Conservation (phyloP, 306 rosid genomes). For the Trifolium dubium region DNA sequence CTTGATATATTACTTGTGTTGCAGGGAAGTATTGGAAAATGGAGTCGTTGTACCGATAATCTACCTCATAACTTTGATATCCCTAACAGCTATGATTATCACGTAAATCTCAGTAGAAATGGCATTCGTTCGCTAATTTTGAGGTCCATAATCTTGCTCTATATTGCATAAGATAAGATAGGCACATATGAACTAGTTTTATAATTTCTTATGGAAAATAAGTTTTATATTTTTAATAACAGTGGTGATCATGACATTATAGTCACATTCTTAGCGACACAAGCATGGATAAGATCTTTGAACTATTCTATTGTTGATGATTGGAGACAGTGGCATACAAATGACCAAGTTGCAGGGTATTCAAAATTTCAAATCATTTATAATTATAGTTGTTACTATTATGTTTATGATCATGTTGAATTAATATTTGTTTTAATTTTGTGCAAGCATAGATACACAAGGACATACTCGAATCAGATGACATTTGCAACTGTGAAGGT, state of each 20-base stretch:
- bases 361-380: neutral
- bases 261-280: conserved; percentile 51
- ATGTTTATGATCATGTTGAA: neutral
- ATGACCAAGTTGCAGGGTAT: conserved; percentile 63
- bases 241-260: conserved; percentile 66
- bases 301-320: conserved; percentile 59
- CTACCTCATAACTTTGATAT: neutral
- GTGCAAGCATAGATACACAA: conserved; percentile 50
- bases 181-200: neutral
- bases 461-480: conserved; percentile 58
- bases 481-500: conserved; percentile 71
- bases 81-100: conserved; percentile 40
- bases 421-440: neutral
- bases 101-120: conserved; percentile 57
- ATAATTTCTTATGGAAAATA: neutral
- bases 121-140: conserved; percentile 65
- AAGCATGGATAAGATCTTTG: conserved; percentile 64
- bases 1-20: conserved; percentile 9
- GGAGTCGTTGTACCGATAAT: conserved; percentile 56
- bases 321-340: conserved; percentile 62
- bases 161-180: neutral
- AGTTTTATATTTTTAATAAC: neutral
- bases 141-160: conserved; percentile 44
- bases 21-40: conserved; percentile 64
- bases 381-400: neutral